These are phyloP conservation scores for Ceratocystis papillata DNA, from an alignment of 2,329 filamentous ascomycete species.

Conservation along the genomic window DNA sequence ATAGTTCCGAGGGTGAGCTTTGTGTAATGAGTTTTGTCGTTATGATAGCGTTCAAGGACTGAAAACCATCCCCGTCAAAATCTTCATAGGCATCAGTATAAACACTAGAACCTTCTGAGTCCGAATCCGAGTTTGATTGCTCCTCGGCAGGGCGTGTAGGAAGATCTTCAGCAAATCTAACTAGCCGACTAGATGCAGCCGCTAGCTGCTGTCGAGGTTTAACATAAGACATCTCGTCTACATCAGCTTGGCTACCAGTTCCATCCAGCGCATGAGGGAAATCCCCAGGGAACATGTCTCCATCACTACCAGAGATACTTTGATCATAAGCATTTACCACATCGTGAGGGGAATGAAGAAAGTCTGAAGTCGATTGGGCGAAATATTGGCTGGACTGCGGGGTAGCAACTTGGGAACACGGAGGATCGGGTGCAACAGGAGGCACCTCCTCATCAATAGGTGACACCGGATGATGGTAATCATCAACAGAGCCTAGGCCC, in stretches of 20 bases:
- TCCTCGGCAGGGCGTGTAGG: conserved; percentile 15
- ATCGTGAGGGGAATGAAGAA: neutral
- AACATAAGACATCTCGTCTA: neutral
- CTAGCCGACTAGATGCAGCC: neutral
- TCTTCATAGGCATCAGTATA: conserved; percentile 74
- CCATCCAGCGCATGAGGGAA: neutral
- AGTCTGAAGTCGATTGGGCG: neutral
- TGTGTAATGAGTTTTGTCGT: conserved; percentile 41
- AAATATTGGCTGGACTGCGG: neutral
- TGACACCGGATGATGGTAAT: conserved; percentile 23
- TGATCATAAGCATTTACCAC: neutral
- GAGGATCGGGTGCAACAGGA: conserved; percentile 7
- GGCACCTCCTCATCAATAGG: conserved; percentile 6
- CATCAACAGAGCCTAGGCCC: conserved; percentile 18
- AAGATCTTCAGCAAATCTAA: conserved; percentile 36
- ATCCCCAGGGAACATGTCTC: neutral
- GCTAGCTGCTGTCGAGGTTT: neutral
- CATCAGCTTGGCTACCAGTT: neutral
- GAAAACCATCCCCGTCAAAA: conserved; percentile 58
- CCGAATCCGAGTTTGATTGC: conserved; percentile 25
- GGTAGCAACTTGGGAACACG: neutral
- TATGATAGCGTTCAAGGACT: conserved; percentile 62
- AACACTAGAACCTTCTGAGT: conserved; percentile 44
- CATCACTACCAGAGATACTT: neutral
- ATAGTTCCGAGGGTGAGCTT: conserved; percentile 18